phyloP scores from a whole-genome alignment of 768 basidiomycete species.

The Boletus subparvulus region DNA sequence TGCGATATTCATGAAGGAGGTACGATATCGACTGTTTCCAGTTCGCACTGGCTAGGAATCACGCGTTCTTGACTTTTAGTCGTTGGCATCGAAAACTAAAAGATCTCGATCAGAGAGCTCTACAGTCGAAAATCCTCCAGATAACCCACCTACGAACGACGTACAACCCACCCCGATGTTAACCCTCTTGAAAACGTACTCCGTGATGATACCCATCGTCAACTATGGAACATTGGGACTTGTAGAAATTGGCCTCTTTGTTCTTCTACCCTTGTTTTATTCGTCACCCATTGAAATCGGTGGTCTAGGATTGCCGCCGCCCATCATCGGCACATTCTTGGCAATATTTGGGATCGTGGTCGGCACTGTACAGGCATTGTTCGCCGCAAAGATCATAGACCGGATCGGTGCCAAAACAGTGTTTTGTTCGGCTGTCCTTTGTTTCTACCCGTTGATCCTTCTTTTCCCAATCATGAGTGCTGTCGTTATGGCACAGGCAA shows the following conservation, averaged over 20 bases:
- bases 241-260: conserved; percentile 39
- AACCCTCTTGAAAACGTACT: conserved; percentile 23
- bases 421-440: conserved; percentile 39
- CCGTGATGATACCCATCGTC: conserved; percentile 41
- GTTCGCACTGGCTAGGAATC: background rate
- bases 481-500: conserved; percentile 32
- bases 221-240: conserved; percentile 46
- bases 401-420: conserved; percentile 41
- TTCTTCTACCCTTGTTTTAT: conserved; percentile 45
- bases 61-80: conserved; percentile 8
- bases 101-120: conserved; percentile 2
- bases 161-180: conserved; percentile 33
- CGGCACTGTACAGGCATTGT: conserved; percentile 41
- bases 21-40: conserved; percentile 6
- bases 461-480: conserved; percentile 47
- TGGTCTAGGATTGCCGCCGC: conserved; percentile 42
- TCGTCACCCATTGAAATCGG: conserved; percentile 42
- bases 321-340: conserved; percentile 40
- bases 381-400: conserved; percentile 41
- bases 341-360: conserved; percentile 36
- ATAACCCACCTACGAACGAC: background rate
- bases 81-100: conserved; percentile 18
- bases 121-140: background rate
- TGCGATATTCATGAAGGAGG: conserved; percentile 29
- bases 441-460: conserved; percentile 39